These are phyloP conservation scores for Populus davidiana DNA, from an alignment of 345 rosid genomes.

Conservation along the genomic window DNA sequence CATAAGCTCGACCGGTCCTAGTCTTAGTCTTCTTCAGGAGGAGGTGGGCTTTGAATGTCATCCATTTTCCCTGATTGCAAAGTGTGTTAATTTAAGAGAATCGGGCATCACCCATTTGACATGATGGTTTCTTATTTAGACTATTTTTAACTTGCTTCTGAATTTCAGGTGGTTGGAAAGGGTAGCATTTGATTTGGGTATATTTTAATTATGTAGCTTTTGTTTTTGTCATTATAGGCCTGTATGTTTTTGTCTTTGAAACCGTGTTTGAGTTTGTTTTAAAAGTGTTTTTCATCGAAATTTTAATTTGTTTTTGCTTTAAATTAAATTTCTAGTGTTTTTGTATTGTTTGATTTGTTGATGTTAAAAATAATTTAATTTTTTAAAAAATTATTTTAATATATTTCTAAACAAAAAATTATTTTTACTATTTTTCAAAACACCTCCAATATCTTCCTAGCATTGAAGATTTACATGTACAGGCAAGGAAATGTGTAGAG, in stretches of 20 bases:
- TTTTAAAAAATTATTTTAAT: no score
- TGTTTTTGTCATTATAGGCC: background rate
- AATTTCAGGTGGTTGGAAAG: slow-evolving; percentile 20
- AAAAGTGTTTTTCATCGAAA: no score
- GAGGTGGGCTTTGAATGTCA: slow-evolving; percentile 78
- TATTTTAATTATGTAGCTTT: background rate
- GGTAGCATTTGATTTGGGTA: slow-evolving; percentile 10
- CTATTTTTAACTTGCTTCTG: slow-evolving; percentile 10
- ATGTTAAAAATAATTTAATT: no score
- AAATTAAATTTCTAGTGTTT: no score
- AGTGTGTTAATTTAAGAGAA: slow-evolving; percentile 24
- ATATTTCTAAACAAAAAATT: no score
- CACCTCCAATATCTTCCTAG: background rate
- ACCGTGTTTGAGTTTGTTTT: no score
- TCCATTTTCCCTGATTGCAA: slow-evolving; percentile 28
- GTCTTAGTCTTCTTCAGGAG: slow-evolving; percentile 45
- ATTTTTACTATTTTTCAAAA: no score
- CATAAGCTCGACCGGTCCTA: slow-evolving; percentile 27
- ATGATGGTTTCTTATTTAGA: slow-evolving; percentile 18
- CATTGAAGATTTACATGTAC: background rate
- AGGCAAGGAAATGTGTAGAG: background rate
- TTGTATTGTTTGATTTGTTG: no score
- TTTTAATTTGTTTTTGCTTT: no score
- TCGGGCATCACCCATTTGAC: slow-evolving; percentile 10
- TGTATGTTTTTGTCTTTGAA: slow-evolving; percentile 6